These are phyloP conservation scores for Silene coronaria DNA, from an alignment of 179 eudicot genomes.

Conservation along the genomic window DNA sequence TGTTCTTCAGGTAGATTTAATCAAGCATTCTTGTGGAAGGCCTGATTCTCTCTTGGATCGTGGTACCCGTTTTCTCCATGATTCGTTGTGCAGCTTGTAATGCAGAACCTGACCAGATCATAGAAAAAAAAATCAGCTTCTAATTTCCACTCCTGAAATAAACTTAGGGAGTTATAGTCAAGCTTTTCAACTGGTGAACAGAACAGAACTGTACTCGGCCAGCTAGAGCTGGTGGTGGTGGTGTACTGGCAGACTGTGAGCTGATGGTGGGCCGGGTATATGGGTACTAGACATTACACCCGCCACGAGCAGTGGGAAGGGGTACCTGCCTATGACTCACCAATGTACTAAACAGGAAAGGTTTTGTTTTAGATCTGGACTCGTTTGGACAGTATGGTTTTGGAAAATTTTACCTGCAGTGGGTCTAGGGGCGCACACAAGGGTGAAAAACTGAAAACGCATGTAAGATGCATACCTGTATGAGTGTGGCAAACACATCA, in stretches of 20 bases:
- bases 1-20: slow-evolving; percentile 23
- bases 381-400: neutral
- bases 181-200: no score
- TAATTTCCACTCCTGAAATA: no score
- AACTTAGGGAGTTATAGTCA: no score
- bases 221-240: no score
- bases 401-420: neutral
- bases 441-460: neutral
- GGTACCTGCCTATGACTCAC: no score
- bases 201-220: no score
- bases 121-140: neutral
- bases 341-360: neutral
- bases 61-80: slow-evolving; percentile 55
- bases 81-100: slow-evolving; percentile 78
- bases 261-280: no score
- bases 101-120: slow-evolving; percentile 51
- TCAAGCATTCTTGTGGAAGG: slow-evolving; percentile 57
- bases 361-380: neutral
- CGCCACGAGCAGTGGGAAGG: no score
- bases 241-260: no score
- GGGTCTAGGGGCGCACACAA: neutral
- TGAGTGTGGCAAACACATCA: slow-evolving; percentile 68
- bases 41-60: slow-evolving; percentile 42
- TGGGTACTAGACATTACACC: no score
- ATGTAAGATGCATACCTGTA: slow-evolving; percentile 50